Evolutionary conservation across 352 stramenopile genomes (phyloP), one percentile per base, ranked within the genome.

Genomic region (Globisporangium polare): DNA sequence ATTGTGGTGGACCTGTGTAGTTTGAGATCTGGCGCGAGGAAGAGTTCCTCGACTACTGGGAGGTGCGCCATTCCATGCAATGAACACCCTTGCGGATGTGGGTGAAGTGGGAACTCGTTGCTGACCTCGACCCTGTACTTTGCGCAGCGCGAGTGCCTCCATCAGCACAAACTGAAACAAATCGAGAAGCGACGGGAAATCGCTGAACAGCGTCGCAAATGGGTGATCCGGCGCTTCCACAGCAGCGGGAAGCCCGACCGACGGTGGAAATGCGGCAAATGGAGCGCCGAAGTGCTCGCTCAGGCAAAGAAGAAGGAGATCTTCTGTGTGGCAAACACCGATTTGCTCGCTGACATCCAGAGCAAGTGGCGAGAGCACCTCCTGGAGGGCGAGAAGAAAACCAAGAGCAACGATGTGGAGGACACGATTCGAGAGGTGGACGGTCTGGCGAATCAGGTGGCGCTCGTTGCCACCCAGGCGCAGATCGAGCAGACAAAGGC

Each of bases 11-110:
- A 17, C n/a, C 4, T 29, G 17, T 60, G 41, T 15, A 94, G 85
- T 80, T 91, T 66, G 73, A 84, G 63, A 80, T 77, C 17, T 90
- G 78, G 73, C 74, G 79, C 29, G 75, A 86, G n/a, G 85, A 94
- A 71, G 82, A 92, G 41, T 94, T 85, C 60, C 41, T 91, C 17
- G 79, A 90, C 52, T 91, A 85, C 43, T 94, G 84, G 82, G 75
- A 89, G 78, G 84, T 94, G 62, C 26, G 62, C 50, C 9, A n/a
- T 13, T 20, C 10, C 3, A 12, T 9, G 18, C 13, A 33, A 33
- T 33, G 29, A 33, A 33, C 29, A 7, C 20, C 1, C 20, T 37
- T 29, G 22, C 22, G 15, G 33, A 7, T 55, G 10, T 15, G 24
- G 51, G 2, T 13, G 8, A 18, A 8, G n/a, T 58, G 13, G 5